phyloP scores from a whole-genome alignment of 768 basidiomycete genomes.

The Naganishia friedmannii region DNA sequence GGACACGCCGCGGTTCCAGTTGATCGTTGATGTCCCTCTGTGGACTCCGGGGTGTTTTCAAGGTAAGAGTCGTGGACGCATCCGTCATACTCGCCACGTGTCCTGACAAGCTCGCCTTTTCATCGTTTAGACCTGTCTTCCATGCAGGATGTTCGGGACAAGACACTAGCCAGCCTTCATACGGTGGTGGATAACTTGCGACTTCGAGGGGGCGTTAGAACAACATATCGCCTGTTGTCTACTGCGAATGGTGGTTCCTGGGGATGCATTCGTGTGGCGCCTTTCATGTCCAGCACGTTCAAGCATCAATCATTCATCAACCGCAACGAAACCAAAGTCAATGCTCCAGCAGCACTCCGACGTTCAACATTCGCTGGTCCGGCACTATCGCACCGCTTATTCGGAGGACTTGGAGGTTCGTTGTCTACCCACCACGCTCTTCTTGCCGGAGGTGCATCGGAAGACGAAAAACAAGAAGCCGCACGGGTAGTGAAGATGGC shows the following conservation, averaged over 20 bases:
- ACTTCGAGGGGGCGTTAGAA: slow-evolving; percentile 38
- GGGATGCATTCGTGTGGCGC: slow-evolving; percentile 49
- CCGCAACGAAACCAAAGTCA: slow-evolving; percentile 4
- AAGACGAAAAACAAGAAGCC: slow-evolving; percentile 43
- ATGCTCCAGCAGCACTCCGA: neutral
- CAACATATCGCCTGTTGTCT: slow-evolving; percentile 46
- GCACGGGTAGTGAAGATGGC: slow-evolving; percentile 35
- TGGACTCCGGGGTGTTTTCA: slow-evolving; percentile 49
- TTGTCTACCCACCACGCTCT: neutral
- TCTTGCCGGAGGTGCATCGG: slow-evolving; percentile 14
- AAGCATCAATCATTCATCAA: slow-evolving; percentile 23
- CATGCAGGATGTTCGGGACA: slow-evolving; percentile 48
- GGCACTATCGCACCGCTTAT: slow-evolving; percentile 2
- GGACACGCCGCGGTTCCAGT: slow-evolving; percentile 45
- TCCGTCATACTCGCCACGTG: neutral
- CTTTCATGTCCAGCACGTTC: slow-evolving; percentile 30
- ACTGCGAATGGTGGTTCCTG: slow-evolving; percentile 41
- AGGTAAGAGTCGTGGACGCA: slow-evolving; percentile 36
- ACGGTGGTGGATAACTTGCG: slow-evolving; percentile 41
- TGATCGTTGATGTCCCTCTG: slow-evolving; percentile 49
- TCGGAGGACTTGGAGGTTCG: neutral
- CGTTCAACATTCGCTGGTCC: slow-evolving; percentile 27
- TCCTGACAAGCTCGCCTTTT: neutral
- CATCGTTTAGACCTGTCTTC: slow-evolving; percentile 45
- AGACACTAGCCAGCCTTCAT: slow-evolving; percentile 47